These are phyloP conservation scores for Linaria vulgaris DNA, from an alignment of 257 asterid species.

Conservation along the genomic window DNA sequence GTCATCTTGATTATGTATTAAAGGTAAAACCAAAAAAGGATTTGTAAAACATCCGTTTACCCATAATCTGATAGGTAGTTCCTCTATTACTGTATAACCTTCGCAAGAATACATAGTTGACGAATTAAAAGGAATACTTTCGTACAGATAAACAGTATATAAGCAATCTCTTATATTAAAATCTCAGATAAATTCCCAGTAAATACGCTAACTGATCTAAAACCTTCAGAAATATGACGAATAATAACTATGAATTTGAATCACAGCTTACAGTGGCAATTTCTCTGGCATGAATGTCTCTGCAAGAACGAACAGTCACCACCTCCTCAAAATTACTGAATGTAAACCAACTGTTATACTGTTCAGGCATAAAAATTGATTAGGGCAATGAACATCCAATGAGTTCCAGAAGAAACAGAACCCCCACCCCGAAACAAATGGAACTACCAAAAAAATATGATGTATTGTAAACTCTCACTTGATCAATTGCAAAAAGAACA, in stretches of 20 bases:
- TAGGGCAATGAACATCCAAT: slow-evolving; percentile 21
- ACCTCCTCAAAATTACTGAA: slow-evolving; percentile 83
- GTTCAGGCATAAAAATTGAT: slow-evolving; percentile 37
- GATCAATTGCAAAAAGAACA: slow-evolving; percentile 92
- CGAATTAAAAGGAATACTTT: slow-evolving; percentile 1
- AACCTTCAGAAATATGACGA: slow-evolving; percentile 10
- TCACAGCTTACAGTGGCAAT: slow-evolving; percentile 66
- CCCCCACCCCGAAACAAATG: slow-evolving; percentile 13
- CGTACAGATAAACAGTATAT: background rate
- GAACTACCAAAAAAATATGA: slow-evolving; percentile 3
- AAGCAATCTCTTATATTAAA: background rate
- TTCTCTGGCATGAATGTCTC: slow-evolving; percentile 85
- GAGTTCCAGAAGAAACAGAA: slow-evolving; percentile 23
- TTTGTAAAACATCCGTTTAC: background rate
- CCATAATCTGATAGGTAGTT: background rate
- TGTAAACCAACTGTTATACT: slow-evolving; percentile 99
- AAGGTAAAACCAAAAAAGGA: slow-evolving; percentile 14
- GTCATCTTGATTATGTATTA: slow-evolving; percentile 9
- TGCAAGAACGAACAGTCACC: slow-evolving; percentile 76
- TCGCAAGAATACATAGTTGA: background rate
- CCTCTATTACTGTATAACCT: slow-evolving; percentile 9
- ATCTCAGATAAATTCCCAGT: background rate
- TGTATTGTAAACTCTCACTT: slow-evolving; percentile 57
- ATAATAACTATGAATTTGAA: background rate
- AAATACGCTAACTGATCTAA: slow-evolving; percentile 7